phyloP scores from a whole-genome alignment of 176 grass and related monocot species.

The Lolium perenne region DNA sequence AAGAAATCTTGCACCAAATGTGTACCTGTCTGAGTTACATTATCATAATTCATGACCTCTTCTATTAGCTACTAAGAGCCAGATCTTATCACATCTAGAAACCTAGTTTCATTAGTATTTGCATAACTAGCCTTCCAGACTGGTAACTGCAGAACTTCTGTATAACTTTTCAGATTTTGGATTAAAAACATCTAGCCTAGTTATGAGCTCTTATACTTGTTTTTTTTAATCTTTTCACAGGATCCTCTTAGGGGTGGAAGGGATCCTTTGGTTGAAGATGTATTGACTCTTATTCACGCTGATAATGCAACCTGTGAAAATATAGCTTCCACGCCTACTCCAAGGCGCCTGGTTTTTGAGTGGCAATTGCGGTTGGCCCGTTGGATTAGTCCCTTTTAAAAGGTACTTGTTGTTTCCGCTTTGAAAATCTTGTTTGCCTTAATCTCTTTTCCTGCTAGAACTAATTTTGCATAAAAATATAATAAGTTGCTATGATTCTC shows the following conservation, averaged over 20 bases:
- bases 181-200: slow-evolving; percentile 9
- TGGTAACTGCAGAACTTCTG: not conserved
- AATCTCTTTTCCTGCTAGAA: not conserved
- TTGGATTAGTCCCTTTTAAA: slow-evolving; percentile 89
- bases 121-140: not conserved
- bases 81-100: slow-evolving; percentile 4
- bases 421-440: not conserved
- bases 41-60: not conserved
- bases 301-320: slow-evolving; percentile 51
- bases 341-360: slow-evolving; percentile 71
- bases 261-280: slow-evolving; percentile 88
- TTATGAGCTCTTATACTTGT: slow-evolving; percentile 23
- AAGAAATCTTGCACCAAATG: not conserved
- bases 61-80: not conserved
- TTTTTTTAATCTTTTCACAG: slow-evolving; percentile 47
- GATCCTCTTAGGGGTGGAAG: slow-evolving; percentile 97
- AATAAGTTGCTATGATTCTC: slow-evolving; percentile 10
- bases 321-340: slow-evolving; percentile 53
- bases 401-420: slow-evolving; percentile 41
- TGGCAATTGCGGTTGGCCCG: slow-evolving; percentile 90
- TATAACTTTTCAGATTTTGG: slow-evolving; percentile 27
- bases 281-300: slow-evolving; percentile 71
- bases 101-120: slow-evolving; percentile 12
- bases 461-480: slow-evolving; percentile 12
- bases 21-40: not conserved